A percentile compares a stretch with the other conserved stretches of the same genome.
These are phyloP conservation scores for Gnaphalium uliginosum DNA, from an alignment of 129 eudicot genomes.

Conservation along the genomic window DNA sequence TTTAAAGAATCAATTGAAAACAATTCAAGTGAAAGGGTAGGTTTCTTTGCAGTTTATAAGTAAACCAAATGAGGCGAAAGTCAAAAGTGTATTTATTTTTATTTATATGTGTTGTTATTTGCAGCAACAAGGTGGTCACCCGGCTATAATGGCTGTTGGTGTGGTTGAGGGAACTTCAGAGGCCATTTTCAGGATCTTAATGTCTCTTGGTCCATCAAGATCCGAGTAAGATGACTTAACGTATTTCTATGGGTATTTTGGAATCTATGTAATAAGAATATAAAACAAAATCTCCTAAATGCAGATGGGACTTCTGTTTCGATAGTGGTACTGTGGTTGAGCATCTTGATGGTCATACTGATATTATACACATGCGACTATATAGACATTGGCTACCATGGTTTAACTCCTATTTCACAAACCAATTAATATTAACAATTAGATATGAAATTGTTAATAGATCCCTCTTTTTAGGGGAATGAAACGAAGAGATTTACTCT, in stretches of 20 bases:
- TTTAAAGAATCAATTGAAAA: conserved; percentile 59
- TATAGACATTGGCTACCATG: conserved; percentile 55
- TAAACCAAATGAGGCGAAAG: not conserved
- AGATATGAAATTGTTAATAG: too few species aligned
- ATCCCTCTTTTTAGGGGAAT: conserved; percentile 47
- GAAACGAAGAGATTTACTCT: conserved; percentile 60
- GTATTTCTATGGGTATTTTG: not conserved
- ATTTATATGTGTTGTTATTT: conserved; percentile 7
- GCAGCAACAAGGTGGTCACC: conserved; percentile 31
- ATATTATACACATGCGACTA: conserved; percentile 56
- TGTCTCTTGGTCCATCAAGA: conserved; percentile 74
- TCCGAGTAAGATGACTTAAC: conserved; percentile 50
- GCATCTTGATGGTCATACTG: conserved; percentile 72
- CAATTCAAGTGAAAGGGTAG: conserved; percentile 35
- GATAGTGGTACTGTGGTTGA: conserved; percentile 55
- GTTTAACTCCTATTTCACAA: conserved; percentile 20
- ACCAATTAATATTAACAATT: too few species aligned
- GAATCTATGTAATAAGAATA: not conserved
- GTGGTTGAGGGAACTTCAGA: conserved; percentile 70
- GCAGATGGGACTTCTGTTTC: conserved; percentile 80
- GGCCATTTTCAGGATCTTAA: conserved; percentile 52
- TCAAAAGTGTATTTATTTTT: not conserved
- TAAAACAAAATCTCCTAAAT: not conserved
- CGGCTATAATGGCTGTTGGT: conserved; percentile 62
- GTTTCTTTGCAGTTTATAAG: not conserved